Base-by-base conservation (phyloP, 495 filamentous ascomycete genomes). In the Poronia punctata region DNA sequence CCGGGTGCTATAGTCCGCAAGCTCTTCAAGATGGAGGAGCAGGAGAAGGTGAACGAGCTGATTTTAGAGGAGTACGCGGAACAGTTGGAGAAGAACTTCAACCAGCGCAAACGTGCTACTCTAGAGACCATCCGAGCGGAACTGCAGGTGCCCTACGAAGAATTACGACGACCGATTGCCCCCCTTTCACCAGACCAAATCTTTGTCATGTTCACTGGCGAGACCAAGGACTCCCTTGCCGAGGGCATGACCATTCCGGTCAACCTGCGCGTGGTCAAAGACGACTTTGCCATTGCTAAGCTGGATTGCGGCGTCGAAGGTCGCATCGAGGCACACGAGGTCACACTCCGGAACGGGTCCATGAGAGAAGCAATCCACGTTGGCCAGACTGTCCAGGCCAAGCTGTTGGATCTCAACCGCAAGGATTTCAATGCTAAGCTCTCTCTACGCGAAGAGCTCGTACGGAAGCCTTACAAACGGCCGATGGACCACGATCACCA, bases 11-110 rank as follows among this genome's bases (percentile, higher is more conserved):
- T 97, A 44, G 86, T 98, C 40, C 83, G 90, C 41, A 89, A 87
- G 60, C 75, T 98, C 5, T 82, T 97, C 61, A 84, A 83, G 53
- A 88, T 95, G 7, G 84, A 94, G 17, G 82, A 84, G 40, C 84
- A 89, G 56, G 90, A 96, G 45, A 88, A 88, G 56, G 88, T 97
- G 49, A 95, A 97, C 52, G 93, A 97, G 54, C 69, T 98, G 37
- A 88, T 96, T 46, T 69, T 98, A 4, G 92, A 98, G 57, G 85
- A 96, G 59, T 98, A 98, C 54, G 93, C 92, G 1, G 88, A 95
- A 59, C 88, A 97, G 63, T 66, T 98, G 35, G 90, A 96, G 64
- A 81, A 74, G 46, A 92, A 94, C 48, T 86, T 94, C 49, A 83
- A 87, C 47, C 88, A 95, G 62, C 80, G 85, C 38, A 98, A 98